Evolutionary conservation across 1,284 basidiomycete genomes (phyloP).

Genomic region (Cerrena zonata): DNA sequence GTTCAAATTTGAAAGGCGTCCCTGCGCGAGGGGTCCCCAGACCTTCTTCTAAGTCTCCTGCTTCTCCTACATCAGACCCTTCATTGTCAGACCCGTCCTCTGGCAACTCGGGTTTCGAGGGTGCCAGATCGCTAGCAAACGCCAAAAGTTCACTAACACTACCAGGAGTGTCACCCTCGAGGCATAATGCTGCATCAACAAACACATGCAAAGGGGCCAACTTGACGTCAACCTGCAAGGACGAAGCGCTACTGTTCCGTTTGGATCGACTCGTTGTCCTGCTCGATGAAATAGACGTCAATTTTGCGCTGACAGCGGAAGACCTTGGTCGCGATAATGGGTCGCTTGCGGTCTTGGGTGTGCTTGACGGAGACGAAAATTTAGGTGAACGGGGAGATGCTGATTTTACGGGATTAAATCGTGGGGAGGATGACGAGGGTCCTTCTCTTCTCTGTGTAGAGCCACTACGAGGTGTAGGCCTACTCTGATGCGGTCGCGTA

Average conservation of each 20-base stretch:
- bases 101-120: neutral
- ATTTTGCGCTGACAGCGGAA: slow-evolving; percentile 19
- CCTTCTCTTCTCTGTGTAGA: neutral
- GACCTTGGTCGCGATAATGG: slow-evolving; percentile 4
- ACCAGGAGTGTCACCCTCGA: slow-evolving; percentile 31
- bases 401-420: slow-evolving; percentile 4
- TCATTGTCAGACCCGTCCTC: slow-evolving; percentile 3
- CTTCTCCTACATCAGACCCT: slow-evolving; percentile 15
- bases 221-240: slow-evolving; percentile 31
- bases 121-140: slow-evolving; percentile 35
- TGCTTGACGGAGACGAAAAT: slow-evolving; percentile 6
- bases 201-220: slow-evolving; percentile 68
- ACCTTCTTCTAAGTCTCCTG: slow-evolving; percentile 22
- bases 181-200: slow-evolving; percentile 55
- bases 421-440: neutral
- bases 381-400: slow-evolving; percentile 10
- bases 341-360: slow-evolving; percentile 11
- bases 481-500: slow-evolving; percentile 12
- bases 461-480: neutral
- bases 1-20: slow-evolving; percentile 10
- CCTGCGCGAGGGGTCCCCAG: slow-evolving; percentile 31
- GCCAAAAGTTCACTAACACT: slow-evolving; percentile 29
- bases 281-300: slow-evolving; percentile 10
- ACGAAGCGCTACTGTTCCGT: slow-evolving; percentile 8
- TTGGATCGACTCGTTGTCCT: slow-evolving; percentile 1